phyloP scores from a whole-genome alignment of 345 rosid species.

The Camelina hispida region DNA sequence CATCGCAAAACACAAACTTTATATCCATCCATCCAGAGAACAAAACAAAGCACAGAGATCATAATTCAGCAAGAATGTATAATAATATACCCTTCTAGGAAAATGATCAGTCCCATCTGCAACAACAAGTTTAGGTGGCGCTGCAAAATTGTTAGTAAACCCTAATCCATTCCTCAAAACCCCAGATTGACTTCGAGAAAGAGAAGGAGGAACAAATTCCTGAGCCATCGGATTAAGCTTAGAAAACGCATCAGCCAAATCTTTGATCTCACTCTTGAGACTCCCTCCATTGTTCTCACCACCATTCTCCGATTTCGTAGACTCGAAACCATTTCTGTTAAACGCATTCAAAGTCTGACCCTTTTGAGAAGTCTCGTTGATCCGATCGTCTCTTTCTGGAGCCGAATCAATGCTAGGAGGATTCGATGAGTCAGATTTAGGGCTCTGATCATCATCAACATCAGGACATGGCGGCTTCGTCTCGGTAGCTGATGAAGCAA shows the following conservation, averaged over 20 bases:
- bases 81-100: conserved; percentile 67
- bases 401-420: conserved; percentile 38
- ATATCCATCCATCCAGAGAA: not conserved
- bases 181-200: conserved; percentile 49
- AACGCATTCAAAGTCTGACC: conserved; percentile 44
- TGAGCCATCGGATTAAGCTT: conserved; percentile 96
- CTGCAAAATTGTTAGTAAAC: conserved; percentile 58
- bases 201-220: conserved; percentile 91
- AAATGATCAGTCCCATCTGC: conserved; percentile 57
- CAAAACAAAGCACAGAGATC: conserved; percentile 10
- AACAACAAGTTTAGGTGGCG: conserved; percentile 51
- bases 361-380: conserved; percentile 35
- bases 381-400: conserved; percentile 41
- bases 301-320: conserved; percentile 23
- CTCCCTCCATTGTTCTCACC: conserved; percentile 31
- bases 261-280: conserved; percentile 66
- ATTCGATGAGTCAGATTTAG: conserved; percentile 48
- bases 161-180: conserved; percentile 63
- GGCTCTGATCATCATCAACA: conserved; percentile 57
- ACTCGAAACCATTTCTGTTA: not conserved
- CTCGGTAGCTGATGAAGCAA: conserved; percentile 57
- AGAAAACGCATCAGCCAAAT: conserved; percentile 79
- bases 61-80: not conserved
- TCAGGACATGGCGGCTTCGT: conserved; percentile 50
- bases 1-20: conserved; percentile 24